A percentile compares a stretch with the other conserved stretches of the same genome.
These are phyloP conservation scores for Aureobasidium sp. DNA, from an alignment of 2,329 filamentous ascomycete species.

Conservation along the genomic window DNA sequence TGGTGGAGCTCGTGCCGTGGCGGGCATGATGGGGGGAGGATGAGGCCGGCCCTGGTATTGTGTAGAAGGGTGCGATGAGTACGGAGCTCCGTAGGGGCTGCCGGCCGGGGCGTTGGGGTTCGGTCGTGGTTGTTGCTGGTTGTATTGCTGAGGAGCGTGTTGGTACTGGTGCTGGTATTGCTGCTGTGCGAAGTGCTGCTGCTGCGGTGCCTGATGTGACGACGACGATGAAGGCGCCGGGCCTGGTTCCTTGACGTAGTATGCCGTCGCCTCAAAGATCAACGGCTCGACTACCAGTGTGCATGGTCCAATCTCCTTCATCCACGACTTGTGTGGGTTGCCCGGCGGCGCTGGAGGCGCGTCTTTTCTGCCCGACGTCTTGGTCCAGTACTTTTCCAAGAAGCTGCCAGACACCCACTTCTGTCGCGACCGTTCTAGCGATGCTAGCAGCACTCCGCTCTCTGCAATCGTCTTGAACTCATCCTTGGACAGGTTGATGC, in stretches of 20 bases:
- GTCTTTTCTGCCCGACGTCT: constrained; percentile 60
- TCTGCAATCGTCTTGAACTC: constrained; percentile 68
- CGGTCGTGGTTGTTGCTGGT: constrained; percentile 16
- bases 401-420: constrained; percentile 61
- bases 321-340: constrained; percentile 27
- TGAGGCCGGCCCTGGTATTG: constrained; percentile 2
- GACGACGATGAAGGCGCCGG: constrained; percentile 13
- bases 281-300: constrained; percentile 73
- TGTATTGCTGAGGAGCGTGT: constrained; percentile 3
- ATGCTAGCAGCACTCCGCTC: constrained; percentile 67
- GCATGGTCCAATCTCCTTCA: constrained; percentile 56
- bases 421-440: constrained; percentile 61
- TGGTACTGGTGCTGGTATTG: not conserved
- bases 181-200: constrained; percentile 9
- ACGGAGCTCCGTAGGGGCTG: constrained; percentile 5
- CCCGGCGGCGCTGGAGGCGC: constrained; percentile 41
- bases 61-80: not conserved
- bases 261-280: constrained; percentile 67
- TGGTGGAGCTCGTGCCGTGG: constrained; percentile 16
- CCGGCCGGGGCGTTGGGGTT: constrained; percentile 21
- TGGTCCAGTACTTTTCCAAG: constrained; percentile 71
- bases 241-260: constrained; percentile 54
- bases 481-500: constrained; percentile 50
- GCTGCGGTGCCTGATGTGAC: not conserved
- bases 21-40: constrained; percentile 21